A percentile compares a stretch with the other conserved stretches of the same genome.
These are phyloP conservation scores for bread wheat (Triticum aestivum) DNA, from an alignment of 176 grass and related monocot genomes.

Conservation along the genomic window DNA sequence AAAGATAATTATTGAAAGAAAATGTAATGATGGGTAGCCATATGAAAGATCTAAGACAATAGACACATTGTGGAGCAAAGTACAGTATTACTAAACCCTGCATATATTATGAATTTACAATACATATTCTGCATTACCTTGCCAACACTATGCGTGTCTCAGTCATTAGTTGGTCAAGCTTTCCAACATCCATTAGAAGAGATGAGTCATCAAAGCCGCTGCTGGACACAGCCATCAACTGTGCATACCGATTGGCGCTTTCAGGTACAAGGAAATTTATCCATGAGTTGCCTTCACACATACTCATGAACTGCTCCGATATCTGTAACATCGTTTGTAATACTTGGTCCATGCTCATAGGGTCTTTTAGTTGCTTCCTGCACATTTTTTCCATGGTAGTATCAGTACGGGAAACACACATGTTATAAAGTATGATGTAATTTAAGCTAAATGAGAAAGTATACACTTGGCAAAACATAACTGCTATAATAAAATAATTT, in stretches of 20 bases:
- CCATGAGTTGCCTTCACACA: constrained; percentile 66
- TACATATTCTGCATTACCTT: constrained; percentile 55
- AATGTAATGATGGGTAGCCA: not conserved
- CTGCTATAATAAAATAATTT: not conserved
- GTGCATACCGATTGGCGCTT: constrained; percentile 60
- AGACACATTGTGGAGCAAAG: not conserved
- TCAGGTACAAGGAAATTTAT: constrained; percentile 86
- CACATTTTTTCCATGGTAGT: constrained; percentile 26
- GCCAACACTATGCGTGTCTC: constrained; percentile 79
- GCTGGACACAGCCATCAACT: constrained; percentile 66
- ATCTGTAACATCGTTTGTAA: constrained; percentile 64
- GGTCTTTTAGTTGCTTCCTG: constrained; percentile 93
- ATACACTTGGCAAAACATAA: not conserved
- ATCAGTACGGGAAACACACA: not conserved
- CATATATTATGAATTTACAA: not conserved
- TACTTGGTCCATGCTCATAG: constrained; percentile 72
- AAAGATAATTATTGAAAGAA: not conserved
- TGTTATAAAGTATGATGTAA: not conserved
- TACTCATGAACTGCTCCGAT: constrained; percentile 65
- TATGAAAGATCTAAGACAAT: not conserved
- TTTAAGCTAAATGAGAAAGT: not conserved
- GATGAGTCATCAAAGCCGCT: constrained; percentile 64
- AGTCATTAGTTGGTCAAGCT: constrained; percentile 83
- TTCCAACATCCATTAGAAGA: constrained; percentile 70
- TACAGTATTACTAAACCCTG: not conserved